Conservation (phyloP, 441 rosid genomes). For the Geranium incanum region DNA sequence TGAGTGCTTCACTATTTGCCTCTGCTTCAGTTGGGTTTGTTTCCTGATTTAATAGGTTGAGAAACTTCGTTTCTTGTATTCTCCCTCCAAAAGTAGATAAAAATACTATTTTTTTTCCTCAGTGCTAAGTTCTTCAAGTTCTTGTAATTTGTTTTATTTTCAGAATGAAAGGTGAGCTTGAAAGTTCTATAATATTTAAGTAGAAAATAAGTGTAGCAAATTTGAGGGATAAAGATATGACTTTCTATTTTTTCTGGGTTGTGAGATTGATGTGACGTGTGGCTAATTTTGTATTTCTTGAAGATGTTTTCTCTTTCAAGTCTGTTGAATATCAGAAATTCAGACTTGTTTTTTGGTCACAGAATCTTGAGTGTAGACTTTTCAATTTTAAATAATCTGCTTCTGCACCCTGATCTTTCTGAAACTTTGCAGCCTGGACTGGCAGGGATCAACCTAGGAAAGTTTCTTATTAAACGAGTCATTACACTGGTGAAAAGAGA, state of each 20-base stretch:
- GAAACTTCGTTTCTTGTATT: neutral
- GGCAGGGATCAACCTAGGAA: conserved; percentile 94
- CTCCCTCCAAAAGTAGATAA: neutral
- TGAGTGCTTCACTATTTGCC: neutral
- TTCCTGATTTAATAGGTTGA: neutral
- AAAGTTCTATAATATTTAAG: neutral
- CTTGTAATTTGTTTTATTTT: neutral
- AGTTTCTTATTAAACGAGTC: conserved; percentile 88
- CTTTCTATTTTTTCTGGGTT: neutral
- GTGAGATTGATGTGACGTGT: neutral
- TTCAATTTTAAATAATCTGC: neutral
- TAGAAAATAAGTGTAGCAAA: neutral
- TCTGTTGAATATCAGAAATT: neutral
- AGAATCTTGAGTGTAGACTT: conserved; percentile 2
- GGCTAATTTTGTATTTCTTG: neutral
- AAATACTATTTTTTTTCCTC: neutral
- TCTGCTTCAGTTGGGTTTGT: neutral
- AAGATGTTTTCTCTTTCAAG: neutral
- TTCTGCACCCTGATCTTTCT: conserved; percentile 21
- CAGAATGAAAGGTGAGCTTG: neutral
- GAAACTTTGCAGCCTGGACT: conserved; percentile 74
- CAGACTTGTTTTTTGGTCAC: neutral
- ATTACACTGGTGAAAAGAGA: conserved; percentile 78
- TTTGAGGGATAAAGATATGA: neutral
- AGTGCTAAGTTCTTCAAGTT: neutral